A percentile compares a stretch with the other conserved stretches of the same genome.
Evolutionary conservation across 139 green algal species (phyloP).

Genomic region (Chlamydomonas asymmetrica): DNA sequence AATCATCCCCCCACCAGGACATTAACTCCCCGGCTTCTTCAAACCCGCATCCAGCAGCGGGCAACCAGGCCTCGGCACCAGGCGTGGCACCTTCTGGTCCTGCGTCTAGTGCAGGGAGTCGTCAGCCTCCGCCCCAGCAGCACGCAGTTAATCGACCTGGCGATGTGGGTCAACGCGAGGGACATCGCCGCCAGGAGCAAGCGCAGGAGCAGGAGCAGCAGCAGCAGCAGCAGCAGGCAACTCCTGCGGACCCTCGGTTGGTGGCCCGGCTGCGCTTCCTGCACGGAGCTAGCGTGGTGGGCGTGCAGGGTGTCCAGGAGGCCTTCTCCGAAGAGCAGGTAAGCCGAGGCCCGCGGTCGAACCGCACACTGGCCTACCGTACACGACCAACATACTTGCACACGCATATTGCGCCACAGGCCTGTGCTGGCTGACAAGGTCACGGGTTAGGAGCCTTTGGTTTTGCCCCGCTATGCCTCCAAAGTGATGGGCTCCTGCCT

Average conservation of each 20-base stretch:
- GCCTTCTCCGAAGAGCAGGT: slow-evolving; percentile 21
- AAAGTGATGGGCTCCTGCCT: neutral
- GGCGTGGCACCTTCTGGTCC: too few species aligned
- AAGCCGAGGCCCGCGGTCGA: neutral
- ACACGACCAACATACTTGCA: too few species aligned
- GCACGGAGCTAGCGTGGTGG: slow-evolving; percentile 34
- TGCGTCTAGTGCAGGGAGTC: too few species aligned
- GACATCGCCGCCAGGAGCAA: too few species aligned
- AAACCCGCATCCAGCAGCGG: too few species aligned
- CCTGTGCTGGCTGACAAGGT: neutral
- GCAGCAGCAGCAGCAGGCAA: neutral
- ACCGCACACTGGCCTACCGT: neutral
- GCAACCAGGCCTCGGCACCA: too few species aligned
- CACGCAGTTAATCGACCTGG: neutral
- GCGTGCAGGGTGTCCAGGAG: slow-evolving; percentile 32
- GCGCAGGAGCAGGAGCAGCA: neutral
- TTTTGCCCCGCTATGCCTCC: neutral
- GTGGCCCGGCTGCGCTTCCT: slow-evolving; percentile 48
- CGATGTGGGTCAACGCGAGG: neutral
- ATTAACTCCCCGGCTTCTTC: too few species aligned
- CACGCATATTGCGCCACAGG: too few species aligned
- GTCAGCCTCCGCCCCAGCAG: too few species aligned
- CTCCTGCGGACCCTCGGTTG: slow-evolving; percentile 21
- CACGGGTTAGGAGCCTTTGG: neutral
- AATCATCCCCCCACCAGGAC: too few species aligned